Percentiles rank a stretch among this genome's conserved stretches.
Conservation (phyloP, 768 basidiomycete species). For the Coprinellus aureogranulatus region DNA sequence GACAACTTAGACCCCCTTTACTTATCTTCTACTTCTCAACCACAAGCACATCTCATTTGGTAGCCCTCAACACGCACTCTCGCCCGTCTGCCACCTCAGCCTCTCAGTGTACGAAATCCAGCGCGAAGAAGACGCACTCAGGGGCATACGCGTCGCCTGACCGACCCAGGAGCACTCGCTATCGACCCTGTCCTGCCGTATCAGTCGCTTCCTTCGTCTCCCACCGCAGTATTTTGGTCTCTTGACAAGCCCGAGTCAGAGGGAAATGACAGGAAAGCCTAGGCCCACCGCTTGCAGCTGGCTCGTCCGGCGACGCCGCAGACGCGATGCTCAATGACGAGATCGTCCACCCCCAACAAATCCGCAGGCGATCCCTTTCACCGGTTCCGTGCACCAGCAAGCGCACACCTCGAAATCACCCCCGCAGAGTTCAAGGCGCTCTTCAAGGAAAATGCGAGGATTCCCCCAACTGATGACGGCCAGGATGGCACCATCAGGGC, state of each 20-base stretch:
- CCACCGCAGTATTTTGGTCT: constrained; percentile 51
- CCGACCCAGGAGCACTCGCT: constrained; percentile 76
- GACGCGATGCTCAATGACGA: constrained; percentile 18
- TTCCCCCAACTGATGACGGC: constrained; percentile 53
- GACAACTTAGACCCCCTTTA: too few relatives aligned
- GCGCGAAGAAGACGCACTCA: constrained; percentile 81
- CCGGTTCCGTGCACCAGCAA: constrained; percentile 98
- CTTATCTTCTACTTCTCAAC: too few relatives aligned
- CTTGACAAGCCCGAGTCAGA: constrained; percentile 21
- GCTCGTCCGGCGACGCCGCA: constrained; percentile 17
- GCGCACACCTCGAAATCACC: constrained; percentile 94
- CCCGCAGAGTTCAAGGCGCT: constrained; percentile 95
- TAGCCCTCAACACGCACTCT: too few relatives aligned
- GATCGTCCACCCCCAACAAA: constrained; percentile 29
- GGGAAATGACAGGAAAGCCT: constrained; percentile 43
- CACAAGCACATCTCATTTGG: too few relatives aligned
- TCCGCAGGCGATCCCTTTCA: constrained; percentile 77
- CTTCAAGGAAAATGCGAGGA: constrained; percentile 85
- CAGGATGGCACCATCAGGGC: constrained; percentile 19
- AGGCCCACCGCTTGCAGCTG: constrained; percentile 30
- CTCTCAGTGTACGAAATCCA: constrained; percentile 82
- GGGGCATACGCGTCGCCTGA: constrained; percentile 83
- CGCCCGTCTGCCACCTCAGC: too few relatives aligned
- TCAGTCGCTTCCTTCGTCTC: constrained; percentile 58
- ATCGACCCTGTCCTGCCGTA: constrained; percentile 92